These are phyloP conservation scores for Nannochloropsis salina DNA, from an alignment of 108 stramenopile genomes.

Conservation along the genomic window DNA sequence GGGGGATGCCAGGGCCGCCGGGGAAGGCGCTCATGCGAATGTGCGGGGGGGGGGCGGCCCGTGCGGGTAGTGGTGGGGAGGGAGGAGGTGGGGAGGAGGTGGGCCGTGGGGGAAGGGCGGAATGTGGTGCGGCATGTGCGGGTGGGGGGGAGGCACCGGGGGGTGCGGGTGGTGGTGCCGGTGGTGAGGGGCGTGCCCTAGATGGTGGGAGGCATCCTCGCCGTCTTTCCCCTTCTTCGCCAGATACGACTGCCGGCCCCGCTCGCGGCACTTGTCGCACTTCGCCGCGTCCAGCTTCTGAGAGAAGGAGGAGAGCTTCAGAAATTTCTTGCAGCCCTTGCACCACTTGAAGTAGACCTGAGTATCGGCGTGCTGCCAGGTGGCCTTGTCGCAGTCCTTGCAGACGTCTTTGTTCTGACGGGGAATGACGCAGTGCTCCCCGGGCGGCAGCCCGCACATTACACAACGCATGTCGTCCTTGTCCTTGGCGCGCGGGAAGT, in stretches of 20 bases:
- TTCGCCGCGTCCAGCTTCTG: slow-evolving; percentile 36
- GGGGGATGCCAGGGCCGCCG: not conserved
- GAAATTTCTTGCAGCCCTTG: slow-evolving; percentile 52
- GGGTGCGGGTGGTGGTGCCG: not conserved
- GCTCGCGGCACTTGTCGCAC: slow-evolving; percentile 46
- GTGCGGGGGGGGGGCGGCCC: not conserved
- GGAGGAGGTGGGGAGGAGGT: not conserved
- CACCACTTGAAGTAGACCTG: slow-evolving; percentile 42
- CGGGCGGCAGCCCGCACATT: slow-evolving; percentile 25
- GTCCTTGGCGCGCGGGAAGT: slow-evolving; percentile 22
- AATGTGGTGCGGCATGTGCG: not conserved
- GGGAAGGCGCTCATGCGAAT: not conserved
- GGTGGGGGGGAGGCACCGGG: not conserved
- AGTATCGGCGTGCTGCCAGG: slow-evolving; percentile 31
- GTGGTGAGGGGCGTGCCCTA: slow-evolving; percentile 8
- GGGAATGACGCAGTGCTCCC: not conserved
- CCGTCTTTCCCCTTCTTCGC: slow-evolving; percentile 38
- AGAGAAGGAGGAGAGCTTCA: slow-evolving; percentile 23
- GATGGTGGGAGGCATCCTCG: not conserved
- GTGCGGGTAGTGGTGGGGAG: not conserved
- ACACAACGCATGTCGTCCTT: slow-evolving; percentile 20
- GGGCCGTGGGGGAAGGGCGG: not conserved
- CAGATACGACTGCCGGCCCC: slow-evolving; percentile 39
- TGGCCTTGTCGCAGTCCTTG: slow-evolving; percentile 37
- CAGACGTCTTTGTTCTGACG: slow-evolving; percentile 48